Conservation (phyloP, 2,329 filamentous ascomycete species). For the Aspergillus floridensis region DNA sequence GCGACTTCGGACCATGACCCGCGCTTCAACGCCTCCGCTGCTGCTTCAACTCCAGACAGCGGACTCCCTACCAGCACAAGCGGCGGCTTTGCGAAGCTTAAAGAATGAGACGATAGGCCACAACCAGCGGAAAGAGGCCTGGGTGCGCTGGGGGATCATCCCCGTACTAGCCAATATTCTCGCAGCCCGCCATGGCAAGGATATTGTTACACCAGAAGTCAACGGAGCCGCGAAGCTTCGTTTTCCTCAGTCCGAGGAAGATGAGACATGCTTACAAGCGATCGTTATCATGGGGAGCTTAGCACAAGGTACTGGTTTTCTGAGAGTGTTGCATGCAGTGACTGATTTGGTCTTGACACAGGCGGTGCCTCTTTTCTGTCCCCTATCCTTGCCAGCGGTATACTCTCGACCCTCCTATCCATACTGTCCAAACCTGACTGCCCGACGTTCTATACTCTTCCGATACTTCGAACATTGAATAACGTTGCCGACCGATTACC, state of each 20-base stretch:
- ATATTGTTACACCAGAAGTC: constrained; percentile 24
- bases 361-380: constrained; percentile 76
- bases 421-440: constrained; percentile 65
- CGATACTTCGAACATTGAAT: constrained; percentile 71
- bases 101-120: constrained; percentile 93
- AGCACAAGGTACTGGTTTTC: constrained; percentile 63
- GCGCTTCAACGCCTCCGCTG: constrained; percentile 53
- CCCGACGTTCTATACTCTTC: constrained; percentile 65
- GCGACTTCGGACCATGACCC: constrained; percentile 51
- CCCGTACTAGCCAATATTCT: constrained; percentile 51
- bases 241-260: constrained; percentile 55
- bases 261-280: constrained; percentile 71
- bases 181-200: constrained; percentile 46
- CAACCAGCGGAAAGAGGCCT: constrained; percentile 77
- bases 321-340: not conserved
- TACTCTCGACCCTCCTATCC: constrained; percentile 68
- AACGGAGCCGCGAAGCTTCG: constrained; percentile 25
- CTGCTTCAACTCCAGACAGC: constrained; percentile 58
- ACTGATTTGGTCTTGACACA: constrained; percentile 40
- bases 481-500: constrained; percentile 66
- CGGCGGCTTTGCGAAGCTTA: constrained; percentile 64
- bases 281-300: constrained; percentile 81
- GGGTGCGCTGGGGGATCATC: constrained; percentile 66
- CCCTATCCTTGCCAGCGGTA: constrained; percentile 66
- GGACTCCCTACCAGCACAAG: constrained; percentile 39